phyloP scores from a whole-genome alignment of 225 moss, liverwort and hornwort genomes.

The Rhytidiadelphus loreus region DNA sequence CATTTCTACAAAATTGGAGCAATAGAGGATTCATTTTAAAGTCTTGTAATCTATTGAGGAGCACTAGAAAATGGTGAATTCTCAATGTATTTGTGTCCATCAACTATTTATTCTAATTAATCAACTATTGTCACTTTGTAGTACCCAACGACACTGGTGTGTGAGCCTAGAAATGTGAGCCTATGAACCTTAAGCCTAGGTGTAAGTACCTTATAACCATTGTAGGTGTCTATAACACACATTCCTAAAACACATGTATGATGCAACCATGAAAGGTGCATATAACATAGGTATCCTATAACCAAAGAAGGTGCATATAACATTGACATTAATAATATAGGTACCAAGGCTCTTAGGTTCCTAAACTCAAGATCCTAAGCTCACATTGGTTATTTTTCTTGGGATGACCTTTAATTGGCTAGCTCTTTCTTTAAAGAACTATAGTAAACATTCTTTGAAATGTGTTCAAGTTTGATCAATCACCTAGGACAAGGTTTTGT shows the following conservation, averaged over 20 bases:
- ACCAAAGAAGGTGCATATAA: background rate
- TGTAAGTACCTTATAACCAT: too few relatives aligned
- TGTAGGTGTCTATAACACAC: background rate
- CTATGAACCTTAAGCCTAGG: background rate
- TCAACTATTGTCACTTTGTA: background rate
- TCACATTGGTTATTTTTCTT: background rate
- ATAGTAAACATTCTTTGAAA: background rate
- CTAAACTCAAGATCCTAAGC: rapidly evolving
- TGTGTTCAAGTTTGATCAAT: background rate
- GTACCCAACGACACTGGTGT: rapidly evolving
- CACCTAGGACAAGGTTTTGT: background rate
- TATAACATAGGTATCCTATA: background rate
- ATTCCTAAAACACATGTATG: background rate
- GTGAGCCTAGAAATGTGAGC: background rate
- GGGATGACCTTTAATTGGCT: background rate
- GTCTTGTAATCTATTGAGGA: background rate
- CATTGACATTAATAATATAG: too few relatives aligned
- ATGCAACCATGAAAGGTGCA: background rate
- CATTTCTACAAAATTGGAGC: background rate
- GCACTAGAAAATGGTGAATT: background rate
- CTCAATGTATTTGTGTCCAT: background rate
- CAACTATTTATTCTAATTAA: background rate
- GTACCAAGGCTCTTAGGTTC: too few relatives aligned
- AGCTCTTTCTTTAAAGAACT: background rate
- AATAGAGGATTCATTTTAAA: background rate